Conservation (phyloP, 345 rosid genomes). For the Corchorus olitorius region DNA sequence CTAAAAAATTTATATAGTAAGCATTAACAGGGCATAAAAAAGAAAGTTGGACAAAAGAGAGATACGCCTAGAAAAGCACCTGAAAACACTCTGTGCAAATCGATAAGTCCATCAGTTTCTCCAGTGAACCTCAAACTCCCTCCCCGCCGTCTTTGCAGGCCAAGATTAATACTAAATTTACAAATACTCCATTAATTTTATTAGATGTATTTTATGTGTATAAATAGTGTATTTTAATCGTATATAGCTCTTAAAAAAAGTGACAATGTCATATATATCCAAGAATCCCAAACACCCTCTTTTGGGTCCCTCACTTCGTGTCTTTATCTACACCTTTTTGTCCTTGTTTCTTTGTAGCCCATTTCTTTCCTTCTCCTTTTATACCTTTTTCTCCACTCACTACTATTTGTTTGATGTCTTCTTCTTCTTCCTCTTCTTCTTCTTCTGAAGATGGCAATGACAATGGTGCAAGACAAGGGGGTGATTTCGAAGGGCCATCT, state of each 20-base stretch:
- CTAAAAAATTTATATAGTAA: too few relatives aligned
- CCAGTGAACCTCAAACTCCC: constrained; percentile 10
- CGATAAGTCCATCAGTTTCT: constrained; percentile 16
- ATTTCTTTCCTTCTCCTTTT: constrained; percentile 27
- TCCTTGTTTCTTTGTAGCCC: constrained; percentile 49
- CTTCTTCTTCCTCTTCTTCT: constrained; percentile 36
- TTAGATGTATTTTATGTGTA: not conserved
- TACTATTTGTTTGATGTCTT: constrained; percentile 27
- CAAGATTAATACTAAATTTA: not conserved
- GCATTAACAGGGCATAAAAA: constrained; percentile 2
- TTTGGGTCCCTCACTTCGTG: constrained; percentile 70
- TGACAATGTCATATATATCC: not conserved
- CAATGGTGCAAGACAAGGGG: constrained; percentile 24
- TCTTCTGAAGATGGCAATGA: constrained; percentile 37
- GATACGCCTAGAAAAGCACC: constrained; percentile 19
- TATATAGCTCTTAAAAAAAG: not conserved
- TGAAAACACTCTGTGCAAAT: constrained; percentile 18
- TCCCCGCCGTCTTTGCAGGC: constrained; percentile 32
- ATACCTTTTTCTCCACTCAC: constrained; percentile 2
- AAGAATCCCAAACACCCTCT: constrained; percentile 25
- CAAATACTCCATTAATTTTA: not conserved
- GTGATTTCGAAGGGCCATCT: constrained; percentile 64
- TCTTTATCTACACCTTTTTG: constrained; percentile 74
- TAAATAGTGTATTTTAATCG: not conserved
- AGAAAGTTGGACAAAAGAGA: constrained; percentile 20